A percentile compares a stretch with the other conserved stretches of the same genome.
Evolutionary conservation across 129 eudicot genomes (phyloP).

Genomic region (Escallonia herrerae): DNA sequence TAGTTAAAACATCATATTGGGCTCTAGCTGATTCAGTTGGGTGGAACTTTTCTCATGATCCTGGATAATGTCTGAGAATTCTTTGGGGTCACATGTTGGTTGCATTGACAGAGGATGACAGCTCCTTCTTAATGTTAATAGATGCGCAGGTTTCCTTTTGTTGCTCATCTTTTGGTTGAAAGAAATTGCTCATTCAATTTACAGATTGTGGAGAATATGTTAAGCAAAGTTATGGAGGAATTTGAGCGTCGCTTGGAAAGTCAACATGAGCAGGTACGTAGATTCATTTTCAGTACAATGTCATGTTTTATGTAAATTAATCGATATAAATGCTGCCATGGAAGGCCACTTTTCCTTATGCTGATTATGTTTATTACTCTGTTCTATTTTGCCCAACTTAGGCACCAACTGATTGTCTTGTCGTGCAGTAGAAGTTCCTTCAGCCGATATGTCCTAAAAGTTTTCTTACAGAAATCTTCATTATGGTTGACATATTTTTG

Average conservation of each 20-base stretch:
- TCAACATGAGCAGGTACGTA: slow-evolving; percentile 46
- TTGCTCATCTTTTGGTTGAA: neutral
- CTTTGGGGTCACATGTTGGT: neutral
- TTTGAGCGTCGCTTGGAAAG: slow-evolving; percentile 44
- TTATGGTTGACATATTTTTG: neutral
- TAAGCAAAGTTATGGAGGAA: slow-evolving; percentile 61
- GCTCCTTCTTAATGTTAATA: neutral
- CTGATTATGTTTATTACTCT: neutral
- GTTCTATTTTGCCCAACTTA: neutral
- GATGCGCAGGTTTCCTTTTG: neutral
- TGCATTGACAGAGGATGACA: neutral
- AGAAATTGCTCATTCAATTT: neutral
- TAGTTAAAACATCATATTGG: neutral
- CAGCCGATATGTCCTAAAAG: neutral
- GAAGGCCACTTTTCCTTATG: neutral
- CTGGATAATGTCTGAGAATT: neutral
- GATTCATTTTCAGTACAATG: neutral
- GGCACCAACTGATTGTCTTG: neutral
- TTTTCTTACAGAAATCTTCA: neutral
- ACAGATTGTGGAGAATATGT: slow-evolving; percentile 62
- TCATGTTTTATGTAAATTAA: slow-evolving; percentile 3
- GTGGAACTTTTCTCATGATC: neutral
- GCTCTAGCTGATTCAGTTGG: neutral
- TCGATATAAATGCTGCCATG: neutral
- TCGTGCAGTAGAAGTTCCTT: slow-evolving; percentile 4